Conservation (phyloP, 805 yeast genomes). For the Candida michaelii region DNA sequence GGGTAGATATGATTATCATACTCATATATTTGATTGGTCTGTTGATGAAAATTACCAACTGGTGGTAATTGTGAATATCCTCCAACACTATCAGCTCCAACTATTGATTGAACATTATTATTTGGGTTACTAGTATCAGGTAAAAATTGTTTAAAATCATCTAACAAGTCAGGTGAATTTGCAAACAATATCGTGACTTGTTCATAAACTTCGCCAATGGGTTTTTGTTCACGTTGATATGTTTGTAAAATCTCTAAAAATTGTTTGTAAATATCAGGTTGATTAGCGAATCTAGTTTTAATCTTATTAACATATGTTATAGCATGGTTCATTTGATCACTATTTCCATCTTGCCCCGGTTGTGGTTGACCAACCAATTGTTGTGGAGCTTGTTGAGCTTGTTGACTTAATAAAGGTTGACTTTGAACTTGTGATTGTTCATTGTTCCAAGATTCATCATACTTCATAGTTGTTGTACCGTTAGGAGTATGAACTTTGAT, state of each 20-base stretch:
- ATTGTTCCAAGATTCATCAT: constrained; percentile 45
- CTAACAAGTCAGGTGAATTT: constrained; percentile 90
- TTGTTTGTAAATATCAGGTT: constrained; percentile 94
- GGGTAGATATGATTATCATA: background rate
- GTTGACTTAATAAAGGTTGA: constrained; percentile 16
- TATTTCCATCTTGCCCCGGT: constrained; percentile 46
- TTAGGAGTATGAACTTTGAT: constrained; percentile 94
- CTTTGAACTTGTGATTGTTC: constrained; percentile 1
- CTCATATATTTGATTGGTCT: background rate
- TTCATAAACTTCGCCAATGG: constrained; percentile 91
- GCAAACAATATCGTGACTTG: constrained; percentile 88
- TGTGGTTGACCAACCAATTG: constrained; percentile 1
- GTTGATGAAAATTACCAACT: constrained; percentile 72
- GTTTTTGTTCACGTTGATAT: constrained; percentile 93
- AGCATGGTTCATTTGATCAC: constrained; percentile 96
- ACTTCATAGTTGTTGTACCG: constrained; percentile 64
- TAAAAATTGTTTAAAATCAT: constrained; percentile 91
- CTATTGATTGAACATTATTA: constrained; percentile 21
- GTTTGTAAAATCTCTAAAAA: constrained; percentile 94
- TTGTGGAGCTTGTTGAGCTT: constrained; percentile 3
- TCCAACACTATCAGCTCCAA: constrained; percentile 37
- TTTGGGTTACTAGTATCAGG: constrained; percentile 68
- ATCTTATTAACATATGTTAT: constrained; percentile 94
- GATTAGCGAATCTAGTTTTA: constrained; percentile 87
- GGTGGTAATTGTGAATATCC: constrained; percentile 70